Evolutionary conservation across 257 asterid genomes (phyloP).

Genomic region (Solanum chiquidenum): DNA sequence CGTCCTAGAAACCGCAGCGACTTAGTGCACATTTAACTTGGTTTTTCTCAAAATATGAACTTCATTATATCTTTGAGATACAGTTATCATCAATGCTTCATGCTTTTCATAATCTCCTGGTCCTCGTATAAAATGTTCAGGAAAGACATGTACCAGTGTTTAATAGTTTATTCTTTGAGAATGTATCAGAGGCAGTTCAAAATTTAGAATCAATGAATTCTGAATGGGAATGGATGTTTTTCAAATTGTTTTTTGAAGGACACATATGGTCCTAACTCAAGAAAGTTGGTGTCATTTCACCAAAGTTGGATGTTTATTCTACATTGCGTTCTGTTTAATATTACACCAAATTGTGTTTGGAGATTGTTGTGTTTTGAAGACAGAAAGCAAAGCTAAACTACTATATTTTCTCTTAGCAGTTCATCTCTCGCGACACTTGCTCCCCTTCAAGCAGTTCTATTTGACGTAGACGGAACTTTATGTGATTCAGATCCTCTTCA

Average conservation of each 20-base stretch:
- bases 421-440: slow-evolving; percentile 53
- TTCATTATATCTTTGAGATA: neutral
- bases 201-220: neutral
- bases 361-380: neutral
- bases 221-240: neutral
- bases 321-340: neutral
- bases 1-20: neutral
- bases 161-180: neutral
- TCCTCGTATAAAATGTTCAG: neutral
- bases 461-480: slow-evolving; percentile 89
- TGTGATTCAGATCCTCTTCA: slow-evolving; percentile 95
- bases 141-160: neutral
- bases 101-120: neutral
- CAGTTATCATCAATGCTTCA: neutral
- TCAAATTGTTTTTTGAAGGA: neutral
- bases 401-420: slow-evolving; percentile 31
- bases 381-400: neutral
- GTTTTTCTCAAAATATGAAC: neutral
- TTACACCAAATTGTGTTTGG: neutral
- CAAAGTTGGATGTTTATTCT: neutral
- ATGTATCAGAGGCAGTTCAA: neutral
- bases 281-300: neutral
- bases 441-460: slow-evolving; percentile 88
- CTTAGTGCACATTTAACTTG: neutral
- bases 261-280: neutral